A percentile compares a stretch with the other conserved stretches of the same genome.
phyloP scores from a whole-genome alignment of 2,329 filamentous ascomycete species.

The Myriosclerotinia duriaeana region DNA sequence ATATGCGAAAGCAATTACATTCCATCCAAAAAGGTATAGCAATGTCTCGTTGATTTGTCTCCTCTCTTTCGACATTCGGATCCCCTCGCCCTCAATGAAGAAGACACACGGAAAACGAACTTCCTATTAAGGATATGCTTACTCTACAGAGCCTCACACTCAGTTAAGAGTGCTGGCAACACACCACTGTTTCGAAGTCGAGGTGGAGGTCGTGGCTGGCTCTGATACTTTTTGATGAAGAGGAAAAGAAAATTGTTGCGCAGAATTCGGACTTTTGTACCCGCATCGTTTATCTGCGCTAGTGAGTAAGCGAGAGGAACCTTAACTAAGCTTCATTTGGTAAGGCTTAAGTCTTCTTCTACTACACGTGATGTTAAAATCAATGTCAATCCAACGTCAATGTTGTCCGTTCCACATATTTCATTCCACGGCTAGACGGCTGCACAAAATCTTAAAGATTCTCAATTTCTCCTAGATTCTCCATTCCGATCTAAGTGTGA shows the following conservation, averaged over 20 bases:
- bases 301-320: conserved; percentile 18
- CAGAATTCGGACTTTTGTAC: conserved; percentile 21
- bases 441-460: neutral
- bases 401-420: neutral
- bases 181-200: conserved; percentile 57
- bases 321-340: neutral
- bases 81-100: conserved; percentile 70
- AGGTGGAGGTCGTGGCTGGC: conserved; percentile 69
- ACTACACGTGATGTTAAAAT: neutral
- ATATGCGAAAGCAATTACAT: neutral
- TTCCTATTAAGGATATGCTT: conserved; percentile 62
- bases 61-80: conserved; percentile 70
- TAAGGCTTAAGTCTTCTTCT: fast-evolving
- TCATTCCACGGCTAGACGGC: conserved; percentile 1
- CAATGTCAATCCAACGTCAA: no score
- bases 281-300: neutral
- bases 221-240: conserved; percentile 63
- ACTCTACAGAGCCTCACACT: conserved; percentile 64
- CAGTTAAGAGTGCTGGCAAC: conserved; percentile 62
- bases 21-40: neutral
- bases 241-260: conserved; percentile 29
- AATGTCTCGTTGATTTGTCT: conserved; percentile 47
- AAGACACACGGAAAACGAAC: conserved; percentile 67
- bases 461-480: neutral
- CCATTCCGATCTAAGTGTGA: conserved; percentile 7